A percentile compares a stretch with the other conserved stretches of the same genome.
These are phyloP conservation scores for Holtermannia corniformis DNA, from an alignment of 768 basidiomycete genomes.

Conservation along the genomic window DNA sequence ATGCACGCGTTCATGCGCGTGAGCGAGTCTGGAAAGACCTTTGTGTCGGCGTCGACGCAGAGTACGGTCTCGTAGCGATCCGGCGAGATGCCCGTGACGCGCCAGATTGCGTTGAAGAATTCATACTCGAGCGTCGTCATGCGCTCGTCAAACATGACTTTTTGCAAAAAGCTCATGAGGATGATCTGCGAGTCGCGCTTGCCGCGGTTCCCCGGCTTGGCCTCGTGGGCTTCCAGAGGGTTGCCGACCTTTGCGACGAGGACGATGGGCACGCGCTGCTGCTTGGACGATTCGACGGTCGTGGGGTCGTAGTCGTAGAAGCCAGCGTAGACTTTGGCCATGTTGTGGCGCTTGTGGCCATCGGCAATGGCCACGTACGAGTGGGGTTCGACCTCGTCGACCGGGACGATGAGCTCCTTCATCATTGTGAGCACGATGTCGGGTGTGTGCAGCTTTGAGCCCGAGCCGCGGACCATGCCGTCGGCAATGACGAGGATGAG, in stretches of 20 bases:
- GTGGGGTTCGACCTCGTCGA: conserved; percentile 78
- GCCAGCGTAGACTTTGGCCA: conserved; percentile 96
- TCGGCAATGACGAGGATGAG: conserved; percentile 91
- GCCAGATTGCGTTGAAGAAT: conserved; percentile 97
- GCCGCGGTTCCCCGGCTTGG: conserved; percentile 95
- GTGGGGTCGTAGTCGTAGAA: conserved; percentile 92
- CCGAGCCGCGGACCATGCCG: conserved; percentile 95
- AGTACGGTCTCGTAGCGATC: conserved; percentile 92
- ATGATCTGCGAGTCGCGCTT: conserved; percentile 98
- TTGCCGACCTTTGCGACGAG: conserved; percentile 95
- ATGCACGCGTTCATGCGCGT: conserved; percentile 94
- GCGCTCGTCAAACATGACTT: conserved; percentile 99
- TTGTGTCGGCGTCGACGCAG: conserved; percentile 95
- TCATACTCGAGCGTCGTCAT: conserved; percentile 99
- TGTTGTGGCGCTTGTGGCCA: conserved; percentile 99
- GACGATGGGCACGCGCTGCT: conserved; percentile 91
- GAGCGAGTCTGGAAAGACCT: conserved; percentile 96
- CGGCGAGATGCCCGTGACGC: conserved; percentile 86
- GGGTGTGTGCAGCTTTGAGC: conserved; percentile 79
- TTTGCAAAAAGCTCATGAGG: conserved; percentile 94
- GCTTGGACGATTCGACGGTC: conserved; percentile 81
- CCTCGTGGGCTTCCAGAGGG: conserved; percentile 71
- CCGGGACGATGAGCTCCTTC: conserved; percentile 77
- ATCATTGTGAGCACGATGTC: conserved; percentile 94
- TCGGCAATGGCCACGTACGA: conserved; percentile 98